Evolutionary conservation across 441 rosid species (phyloP), one percentile per base, ranked within the genome.

Genomic region (Mallotus japonicus): DNA sequence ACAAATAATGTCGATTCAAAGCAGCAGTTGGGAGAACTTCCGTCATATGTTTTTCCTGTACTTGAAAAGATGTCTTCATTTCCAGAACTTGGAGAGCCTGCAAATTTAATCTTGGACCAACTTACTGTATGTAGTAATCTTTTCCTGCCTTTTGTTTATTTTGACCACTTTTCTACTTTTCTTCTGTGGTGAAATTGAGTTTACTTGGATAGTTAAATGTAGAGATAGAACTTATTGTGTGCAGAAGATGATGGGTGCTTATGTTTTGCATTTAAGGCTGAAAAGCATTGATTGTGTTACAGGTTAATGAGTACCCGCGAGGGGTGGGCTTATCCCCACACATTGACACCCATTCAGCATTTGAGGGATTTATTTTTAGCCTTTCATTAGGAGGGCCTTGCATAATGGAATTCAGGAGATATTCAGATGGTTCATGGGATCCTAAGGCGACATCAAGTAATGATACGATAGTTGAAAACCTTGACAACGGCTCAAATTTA

Each of bases 271-370:
- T 58, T 12, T 67, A 60, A 61, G 69, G 65, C 83, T 81, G 78
- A 82, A 78, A 42, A 65, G 66, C 16, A 47, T 65, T 80, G 47
- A 61, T 79, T 53, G 66, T 73, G 62, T 68, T 72, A 66, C 90
- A 94, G 99, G 95, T 90, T 44, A 95, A 95, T 70, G 99, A 92
- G 82, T 95, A 95, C 76, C 99, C 94, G 20, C 80, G 85, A 71
- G 97, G 99, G 73, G 99, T 95, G 74, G 97, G 99, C 68, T 84
- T 92, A 78, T 91, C 99, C 51, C 99, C 99, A 62, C 99, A 92
- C 86, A 88, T 92, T 80, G 99, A 95, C 81, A 95, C 97, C 61
- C 99, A 95, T 86, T 92, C 99, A 37, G 99, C 99, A 61, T 95
- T 95, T 77, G 93, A 86, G 77, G 97, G 89, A 78, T 88, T 82